Base-by-base conservation (phyloP, 305 asterid genomes). In the Fraxinus greggii region DNA sequence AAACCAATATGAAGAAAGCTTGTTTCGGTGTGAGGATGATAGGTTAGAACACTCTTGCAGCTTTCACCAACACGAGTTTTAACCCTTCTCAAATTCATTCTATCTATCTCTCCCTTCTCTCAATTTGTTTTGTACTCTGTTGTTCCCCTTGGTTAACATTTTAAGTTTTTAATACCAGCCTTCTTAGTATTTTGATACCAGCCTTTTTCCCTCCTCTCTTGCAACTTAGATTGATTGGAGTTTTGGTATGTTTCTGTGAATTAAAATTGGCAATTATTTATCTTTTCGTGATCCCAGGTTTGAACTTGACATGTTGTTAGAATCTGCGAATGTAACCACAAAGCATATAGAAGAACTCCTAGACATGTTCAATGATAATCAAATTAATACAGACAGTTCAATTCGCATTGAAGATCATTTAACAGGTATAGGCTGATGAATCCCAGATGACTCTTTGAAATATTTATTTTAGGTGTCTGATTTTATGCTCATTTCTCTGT, bases 21-120 rank as follows among this genome's bases (percentile, higher is more conserved):
- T 97, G 94, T 93, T 92, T 79, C 95, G 98, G 29, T 97, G 99
- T 85, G 99, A 95, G 89, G 99, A 97, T 82, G 99, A 97, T 89
- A 92, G 99, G 99, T 95, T 85, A 88, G 80, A 78, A 83, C 85
- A 74, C 72, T 85, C 48, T 78, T 89, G 67, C 83, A 54, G 77
- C 82, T 73, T 70, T 73, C 77, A 67, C 70, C 82, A 61, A 36
- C 76, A 69, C 76, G 84, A 83, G 56, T 80, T 65, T 85, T 79
- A 65, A 26, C 61, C 36, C 82, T 65, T 78, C 38, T 72, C 59
- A 42, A 81, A 77, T 76, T 32, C 54, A 48, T 79, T 76, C 36
- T 48, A 26, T 36, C 31, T 76, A 26, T 70, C 79, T 75, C 80
- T 29, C 33, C 35, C 42, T 56, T 15, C 78, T 82, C 82, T 76